Evolutionary conservation across 345 rosid species (phyloP), one percentile per base, ranked within the genome.

Genomic region (Chamaenerion angustifolium): DNA sequence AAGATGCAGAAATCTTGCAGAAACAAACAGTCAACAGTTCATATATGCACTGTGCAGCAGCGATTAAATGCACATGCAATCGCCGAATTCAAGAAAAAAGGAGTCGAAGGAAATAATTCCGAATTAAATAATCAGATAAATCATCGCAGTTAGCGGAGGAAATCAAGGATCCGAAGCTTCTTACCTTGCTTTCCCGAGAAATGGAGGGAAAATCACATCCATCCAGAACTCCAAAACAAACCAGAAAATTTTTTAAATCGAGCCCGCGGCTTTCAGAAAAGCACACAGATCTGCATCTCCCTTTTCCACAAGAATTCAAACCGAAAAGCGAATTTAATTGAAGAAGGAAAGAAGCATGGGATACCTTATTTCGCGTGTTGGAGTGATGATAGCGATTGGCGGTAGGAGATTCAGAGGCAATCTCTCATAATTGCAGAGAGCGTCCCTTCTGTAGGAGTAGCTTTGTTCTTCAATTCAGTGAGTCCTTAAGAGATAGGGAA

Each of bases 1-100:
- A 31, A 42, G 19, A 13, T 8, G 50, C 11, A 9, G 12, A 10
- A 50, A 49, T 16, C 11, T 49, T 16, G 14, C 16, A 27, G 54
- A 31, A 13, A 27, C 40, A 50, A 31, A 14, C 48, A 15, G 25
- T n/a, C 48, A 45, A 43, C 50, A 47, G 40, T 5, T 31, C 53
- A 49, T 27, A 15, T 12, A 41, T 14, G 16, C 12, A 19, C 31
- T 3, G 4, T 6, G 11, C 35, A 54, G 56, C 31, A 66, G 37
- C 16, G 37, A 2, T 57, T 60, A 41, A 67, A 51, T 56, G 66
- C 55, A 4, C 73, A 66, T 62, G 64, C 63, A 23, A 56, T 46
- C 4, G 21, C 48, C 9, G 40, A n/a, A 35, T 14, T 16, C 23
- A 10, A 15, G 40, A 51, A 44, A 59, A 13, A 15, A 14, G 16